Evolutionary conservation across 2,329 filamentous ascomycete species (phyloP), one percentile per base, ranked within the genome.

Genomic region (Orbilia quercus): DNA sequence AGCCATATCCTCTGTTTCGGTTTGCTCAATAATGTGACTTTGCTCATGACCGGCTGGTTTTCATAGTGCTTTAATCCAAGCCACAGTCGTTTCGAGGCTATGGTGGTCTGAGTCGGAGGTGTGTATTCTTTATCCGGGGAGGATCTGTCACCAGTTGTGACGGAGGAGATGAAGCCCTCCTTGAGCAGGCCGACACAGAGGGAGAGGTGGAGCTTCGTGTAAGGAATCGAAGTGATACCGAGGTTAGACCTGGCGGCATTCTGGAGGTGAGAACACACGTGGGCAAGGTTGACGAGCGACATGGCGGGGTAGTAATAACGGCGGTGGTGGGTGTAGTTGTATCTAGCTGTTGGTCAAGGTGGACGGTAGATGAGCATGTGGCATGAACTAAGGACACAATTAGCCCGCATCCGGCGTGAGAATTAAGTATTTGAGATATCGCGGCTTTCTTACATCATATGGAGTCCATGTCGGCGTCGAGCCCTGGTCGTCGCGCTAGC

Each of bases 41-140:
- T 85, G 75, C 84, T 84, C 76, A 97, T 82, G 20, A 96, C 92
- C 4, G 93, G 91, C 80, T 89, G 84, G 79, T 90, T 90, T 77
- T 92, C 88, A 87, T 87, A 91, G 85, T 96, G 96, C 83, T 96
- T 96, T 78, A 96, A 83, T 0, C 92, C 92, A 11, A 97, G 82
- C 93, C 93, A 97, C 76, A 97, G 83, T 72, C 93, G 85, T 79
- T 91, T 85, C 40, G 84, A 85, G 2, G 92, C 86, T 38, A 92
- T 87, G 81, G 96, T 96, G 77, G 83, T 84, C 74, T 84, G 83
- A 51, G 89, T 92, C 66, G 91, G 84, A 12, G 83, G 83, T 74
- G 86, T 85, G 11, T 87, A 83, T 23, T 85, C 81, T 0, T 85
- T 84, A 54, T 83, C 81, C 4, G 86, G 83, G 0, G 90, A 90